phyloP scores from a whole-genome alignment of 2,329 filamentous ascomycete species.

The Leptographium lundbergii region DNA sequence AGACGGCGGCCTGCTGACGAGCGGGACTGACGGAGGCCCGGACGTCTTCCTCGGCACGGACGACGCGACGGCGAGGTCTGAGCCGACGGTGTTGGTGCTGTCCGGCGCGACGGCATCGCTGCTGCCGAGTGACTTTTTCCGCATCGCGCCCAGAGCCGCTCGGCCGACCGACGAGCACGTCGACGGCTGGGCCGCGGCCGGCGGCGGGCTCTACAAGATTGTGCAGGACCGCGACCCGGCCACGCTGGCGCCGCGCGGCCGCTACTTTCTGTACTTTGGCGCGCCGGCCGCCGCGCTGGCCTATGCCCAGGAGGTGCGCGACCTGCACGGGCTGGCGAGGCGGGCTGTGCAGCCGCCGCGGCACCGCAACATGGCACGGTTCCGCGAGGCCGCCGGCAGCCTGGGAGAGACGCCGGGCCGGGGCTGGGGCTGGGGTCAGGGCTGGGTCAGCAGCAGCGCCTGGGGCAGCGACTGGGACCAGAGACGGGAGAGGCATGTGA shows the following conservation, averaged over 20 bases:
- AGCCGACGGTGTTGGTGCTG: slow-evolving; percentile 36
- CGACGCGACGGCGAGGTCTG: neutral
- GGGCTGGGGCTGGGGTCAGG: neutral
- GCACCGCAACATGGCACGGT: slow-evolving; percentile 26
- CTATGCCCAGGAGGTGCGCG: slow-evolving; percentile 43
- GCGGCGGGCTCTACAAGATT: slow-evolving; percentile 25
- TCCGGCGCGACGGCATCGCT: slow-evolving; percentile 46
- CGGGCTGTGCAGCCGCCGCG: slow-evolving; percentile 13
- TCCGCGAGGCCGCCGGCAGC: slow-evolving; percentile 5
- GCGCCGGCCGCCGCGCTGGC: slow-evolving; percentile 42
- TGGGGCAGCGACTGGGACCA: no score
- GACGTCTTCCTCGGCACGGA: no score
- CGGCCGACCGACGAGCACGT: slow-evolving; percentile 31
- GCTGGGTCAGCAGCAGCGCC: slow-evolving; percentile 6
- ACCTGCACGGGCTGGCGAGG: slow-evolving; percentile 29
- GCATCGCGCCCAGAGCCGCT: slow-evolving; percentile 37
- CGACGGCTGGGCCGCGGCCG: slow-evolving; percentile 48
- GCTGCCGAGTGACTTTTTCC: slow-evolving; percentile 56
- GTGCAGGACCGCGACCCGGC: slow-evolving; percentile 51
- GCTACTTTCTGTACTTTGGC: slow-evolving; percentile 60
- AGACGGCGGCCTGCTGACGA: neutral
- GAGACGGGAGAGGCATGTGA: no score
- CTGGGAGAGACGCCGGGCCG: neutral
- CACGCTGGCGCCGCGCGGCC: slow-evolving; percentile 49
- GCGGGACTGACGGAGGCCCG: neutral